These are phyloP conservation scores for Magnaporthiopsis rhizophila DNA, from an alignment of 2,329 filamentous ascomycete genomes.

Conservation along the genomic window DNA sequence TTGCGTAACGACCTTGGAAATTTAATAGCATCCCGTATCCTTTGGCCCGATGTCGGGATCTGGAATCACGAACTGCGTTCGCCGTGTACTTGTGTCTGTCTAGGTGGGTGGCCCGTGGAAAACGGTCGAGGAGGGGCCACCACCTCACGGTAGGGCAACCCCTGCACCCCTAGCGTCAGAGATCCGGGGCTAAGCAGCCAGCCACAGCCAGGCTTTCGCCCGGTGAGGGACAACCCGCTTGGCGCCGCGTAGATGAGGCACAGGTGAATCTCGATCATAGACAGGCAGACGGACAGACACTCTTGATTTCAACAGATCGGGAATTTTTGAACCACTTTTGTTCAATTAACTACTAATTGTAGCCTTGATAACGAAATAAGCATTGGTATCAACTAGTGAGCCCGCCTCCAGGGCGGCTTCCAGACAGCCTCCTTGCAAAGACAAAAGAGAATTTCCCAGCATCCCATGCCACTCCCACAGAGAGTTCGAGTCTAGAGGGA, in stretches of 20 bases:
- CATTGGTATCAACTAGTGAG: background rate
- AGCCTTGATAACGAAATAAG: conserved; percentile 22
- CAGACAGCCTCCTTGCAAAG: conserved; percentile 7
- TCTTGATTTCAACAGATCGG: background rate
- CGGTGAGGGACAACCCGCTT: background rate
- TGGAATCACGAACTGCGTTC: too few relatives aligned
- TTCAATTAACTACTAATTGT: conserved; percentile 37
- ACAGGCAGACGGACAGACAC: background rate
- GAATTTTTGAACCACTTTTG: conserved; percentile 12
- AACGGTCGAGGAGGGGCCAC: background rate
- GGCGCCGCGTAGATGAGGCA: background rate
- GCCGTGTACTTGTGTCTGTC: too few relatives aligned
- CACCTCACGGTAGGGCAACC: background rate
- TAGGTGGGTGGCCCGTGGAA: background rate
- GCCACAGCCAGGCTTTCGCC: background rate
- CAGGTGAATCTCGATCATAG: too few relatives aligned
- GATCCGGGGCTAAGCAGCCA: background rate
- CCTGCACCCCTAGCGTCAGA: background rate
- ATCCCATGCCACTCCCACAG: conserved; percentile 10
- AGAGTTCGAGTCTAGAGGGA: background rate
- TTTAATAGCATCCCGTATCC: background rate
- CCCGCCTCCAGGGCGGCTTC: conserved; percentile 21
- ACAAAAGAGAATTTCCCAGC: conserved; percentile 10
- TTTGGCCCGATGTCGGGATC: background rate
- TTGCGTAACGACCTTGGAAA: too few relatives aligned